phyloP scores from a whole-genome alignment of 1,139 yeast species.

The Taphrina betulina region DNA sequence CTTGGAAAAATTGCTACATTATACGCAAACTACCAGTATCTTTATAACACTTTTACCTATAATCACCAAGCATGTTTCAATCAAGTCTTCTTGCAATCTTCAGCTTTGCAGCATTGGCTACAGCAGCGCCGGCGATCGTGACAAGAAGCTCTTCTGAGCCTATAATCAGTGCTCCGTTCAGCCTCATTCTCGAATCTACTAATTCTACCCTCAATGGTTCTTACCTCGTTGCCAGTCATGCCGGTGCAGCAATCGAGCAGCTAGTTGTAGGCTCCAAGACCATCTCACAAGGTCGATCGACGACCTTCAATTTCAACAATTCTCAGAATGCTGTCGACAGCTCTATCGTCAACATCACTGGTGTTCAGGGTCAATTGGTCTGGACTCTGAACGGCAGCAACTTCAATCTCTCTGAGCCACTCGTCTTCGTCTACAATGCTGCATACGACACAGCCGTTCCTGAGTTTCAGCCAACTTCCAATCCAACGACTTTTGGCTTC shows the following conservation, averaged over 20 bases:
- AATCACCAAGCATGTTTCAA: neutral
- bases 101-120: neutral
- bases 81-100: neutral
- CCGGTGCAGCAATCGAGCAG: slow-evolving; percentile 26
- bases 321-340: neutral
- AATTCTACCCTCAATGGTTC: slow-evolving; percentile 21
- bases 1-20: too few relatives aligned
- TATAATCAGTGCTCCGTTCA: slow-evolving; percentile 6
- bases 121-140: neutral
- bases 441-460: slow-evolving; percentile 9
- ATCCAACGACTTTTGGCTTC: slow-evolving; percentile 12
- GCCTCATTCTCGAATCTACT: slow-evolving; percentile 4
- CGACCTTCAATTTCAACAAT: slow-evolving; percentile 10
- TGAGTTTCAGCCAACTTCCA: neutral
- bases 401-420: slow-evolving; percentile 3
- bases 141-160: neutral
- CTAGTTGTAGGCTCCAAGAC: slow-evolving; percentile 7
- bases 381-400: slow-evolving; percentile 8
- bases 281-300: neutral
- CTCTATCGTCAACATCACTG: neutral
- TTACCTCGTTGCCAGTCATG: slow-evolving; percentile 4
- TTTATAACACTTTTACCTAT: too few relatives aligned
- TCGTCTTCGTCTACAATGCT: slow-evolving; percentile 15
- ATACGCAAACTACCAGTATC: too few relatives aligned
- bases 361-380: slow-evolving; percentile 4